phyloP scores from a whole-genome alignment of 2,329 filamentous ascomycete species.

The Clonostachys rhizophaga region DNA sequence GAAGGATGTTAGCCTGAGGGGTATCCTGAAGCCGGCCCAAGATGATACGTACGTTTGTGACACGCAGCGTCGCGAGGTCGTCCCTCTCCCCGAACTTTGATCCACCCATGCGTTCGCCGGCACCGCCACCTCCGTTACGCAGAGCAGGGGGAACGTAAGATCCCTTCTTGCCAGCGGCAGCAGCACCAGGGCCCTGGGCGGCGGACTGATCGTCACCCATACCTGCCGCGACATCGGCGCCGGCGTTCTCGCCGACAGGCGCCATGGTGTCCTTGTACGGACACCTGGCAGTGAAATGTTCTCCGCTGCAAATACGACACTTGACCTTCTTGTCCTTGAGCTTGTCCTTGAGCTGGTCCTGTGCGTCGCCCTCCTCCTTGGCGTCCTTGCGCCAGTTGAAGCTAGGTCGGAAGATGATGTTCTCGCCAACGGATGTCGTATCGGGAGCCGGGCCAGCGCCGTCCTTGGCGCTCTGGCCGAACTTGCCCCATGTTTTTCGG shows the following conservation, averaged over 20 bases:
- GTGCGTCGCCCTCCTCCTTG: slow-evolving; percentile 72
- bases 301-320: slow-evolving; percentile 96
- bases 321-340: slow-evolving; percentile 99
- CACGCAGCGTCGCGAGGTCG: slow-evolving; percentile 91
- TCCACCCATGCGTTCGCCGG: slow-evolving; percentile 73
- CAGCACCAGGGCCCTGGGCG: slow-evolving; percentile 41
- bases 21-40: not conserved
- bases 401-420: slow-evolving; percentile 93
- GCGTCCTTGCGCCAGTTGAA: slow-evolving; percentile 91
- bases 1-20: slow-evolving; percentile 15
- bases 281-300: slow-evolving; percentile 99
- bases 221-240: slow-evolving; percentile 50
- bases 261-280: slow-evolving; percentile 99
- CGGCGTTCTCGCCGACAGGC: slow-evolving; percentile 61
- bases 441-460: slow-evolving; percentile 75
- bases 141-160: slow-evolving; percentile 94
- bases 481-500: slow-evolving; percentile 89
- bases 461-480: slow-evolving; percentile 86
- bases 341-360: slow-evolving; percentile 74
- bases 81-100: slow-evolving; percentile 92
- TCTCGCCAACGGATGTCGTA: slow-evolving; percentile 92
- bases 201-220: slow-evolving; percentile 43
- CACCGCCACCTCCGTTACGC: slow-evolving; percentile 55
- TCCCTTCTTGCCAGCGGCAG: slow-evolving; percentile 62
- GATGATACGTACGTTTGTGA: slow-evolving; percentile 78